Conservation (phyloP, 2,329 filamentous ascomycete species). For the Harringtonia lauricola region DNA sequence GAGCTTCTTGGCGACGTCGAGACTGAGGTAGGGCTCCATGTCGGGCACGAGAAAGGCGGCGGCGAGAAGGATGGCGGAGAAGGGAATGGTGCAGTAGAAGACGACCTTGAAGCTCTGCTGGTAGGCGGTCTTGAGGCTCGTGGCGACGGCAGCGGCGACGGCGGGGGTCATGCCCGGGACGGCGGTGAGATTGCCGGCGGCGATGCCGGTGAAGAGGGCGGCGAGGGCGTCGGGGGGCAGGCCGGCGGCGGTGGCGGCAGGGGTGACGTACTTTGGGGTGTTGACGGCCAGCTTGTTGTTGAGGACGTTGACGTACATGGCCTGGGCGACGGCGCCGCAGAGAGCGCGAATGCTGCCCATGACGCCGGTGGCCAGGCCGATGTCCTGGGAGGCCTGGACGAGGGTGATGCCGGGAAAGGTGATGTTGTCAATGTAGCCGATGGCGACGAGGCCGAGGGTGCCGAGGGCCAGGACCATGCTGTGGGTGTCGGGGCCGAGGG, state of each 20-base stretch:
- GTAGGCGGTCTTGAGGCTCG: constrained; percentile 28
- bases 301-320: constrained; percentile 25
- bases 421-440: constrained; percentile 28
- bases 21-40: constrained; percentile 29
- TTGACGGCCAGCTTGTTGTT: constrained; percentile 23
- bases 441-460: constrained; percentile 18
- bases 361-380: constrained; percentile 31
- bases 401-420: constrained; percentile 31
- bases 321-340: constrained; percentile 25
- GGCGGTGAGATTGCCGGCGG: constrained; percentile 19
- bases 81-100: constrained; percentile 28
- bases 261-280: constrained; percentile 21
- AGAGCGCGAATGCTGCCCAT: constrained; percentile 33
- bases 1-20: constrained; percentile 31
- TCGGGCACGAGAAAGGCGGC: constrained; percentile 27
- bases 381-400: constrained; percentile 33
- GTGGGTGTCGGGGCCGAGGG: constrained; percentile 17
- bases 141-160: constrained; percentile 21
- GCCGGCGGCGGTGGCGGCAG: constrained; percentile 21
- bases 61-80: constrained; percentile 25
- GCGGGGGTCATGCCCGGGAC: constrained; percentile 23
- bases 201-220: constrained; percentile 20
- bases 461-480: constrained; percentile 21
- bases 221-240: constrained; percentile 20
- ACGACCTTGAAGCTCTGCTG: constrained; percentile 30